Base-by-base conservation (phyloP, 768 basidiomycete species). In the Rhizopogon sp. region DNA sequence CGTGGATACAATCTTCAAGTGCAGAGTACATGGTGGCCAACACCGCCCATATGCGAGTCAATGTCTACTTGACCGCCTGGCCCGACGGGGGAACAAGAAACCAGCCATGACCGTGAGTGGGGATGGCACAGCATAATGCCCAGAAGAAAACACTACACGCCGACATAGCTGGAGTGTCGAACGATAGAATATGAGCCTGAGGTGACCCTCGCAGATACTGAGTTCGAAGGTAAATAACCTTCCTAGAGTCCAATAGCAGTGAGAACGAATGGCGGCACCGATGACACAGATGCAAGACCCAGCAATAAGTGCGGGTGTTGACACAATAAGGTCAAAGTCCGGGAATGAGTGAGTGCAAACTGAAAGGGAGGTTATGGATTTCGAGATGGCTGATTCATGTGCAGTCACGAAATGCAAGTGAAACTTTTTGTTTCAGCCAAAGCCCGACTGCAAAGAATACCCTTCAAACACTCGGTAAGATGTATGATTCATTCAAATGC, bases 171-270 rank as follows among this genome's bases (percentile, higher is more conserved):
- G 13, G 75, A 75, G 22, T 25, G 22, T 25, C 22, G 2, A 25
- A 3, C 22, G 22, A 25, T 25, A 25, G 22, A 25, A 25, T 54
- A 78, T 6, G 75, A 75, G 0, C 75, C 75, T 9, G 59, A 55
- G 4, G 71, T 78, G 76, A 22, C 65, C 47, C 9, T 65, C 62
- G 13, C 64, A 66, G 28, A 76, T 67, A 16, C 66, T 61, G 52
- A 75, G 60, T 46, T 75, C 69, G 56, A 75, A 76, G 6, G 75
- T 78, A 64, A 74, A 76, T 44, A 72, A 54, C 6, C 62, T 41
- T 25, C 71, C 70, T 43, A 78, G 65, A 9, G 66, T 56, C 13
- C 63, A 17, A 3, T 25, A 25, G 22, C 3, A 25, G 22, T 25
- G 22, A 25, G 22, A 25, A 25, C 22, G 3, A 25, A 25, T 3